These are phyloP conservation scores for Tulasnella sp. DNA, from an alignment of 768 basidiomycete genomes.

Conservation along the genomic window DNA sequence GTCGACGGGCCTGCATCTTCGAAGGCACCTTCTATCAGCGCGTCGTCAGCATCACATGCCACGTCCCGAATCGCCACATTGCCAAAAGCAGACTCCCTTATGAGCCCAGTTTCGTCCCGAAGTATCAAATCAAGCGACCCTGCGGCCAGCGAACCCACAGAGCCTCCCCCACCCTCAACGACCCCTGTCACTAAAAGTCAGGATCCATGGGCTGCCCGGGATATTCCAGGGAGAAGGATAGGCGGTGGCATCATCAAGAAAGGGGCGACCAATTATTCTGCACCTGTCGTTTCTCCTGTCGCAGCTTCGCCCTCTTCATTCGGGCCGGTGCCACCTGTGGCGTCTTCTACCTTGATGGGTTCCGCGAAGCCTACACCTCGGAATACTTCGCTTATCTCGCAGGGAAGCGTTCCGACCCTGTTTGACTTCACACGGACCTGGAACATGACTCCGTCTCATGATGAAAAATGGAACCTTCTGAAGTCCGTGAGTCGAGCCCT, in stretches of 20 bases:
- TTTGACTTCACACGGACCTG: constrained; percentile 56
- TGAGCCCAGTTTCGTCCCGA: constrained; percentile 20
- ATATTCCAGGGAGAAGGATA: constrained; percentile 30
- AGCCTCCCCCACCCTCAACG: background rate
- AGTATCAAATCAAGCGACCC: background rate
- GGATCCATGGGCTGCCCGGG: constrained; percentile 29
- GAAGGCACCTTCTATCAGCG: background rate
- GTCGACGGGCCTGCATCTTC: background rate
- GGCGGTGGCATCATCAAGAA: constrained; percentile 13
- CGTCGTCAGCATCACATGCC: too few species aligned
- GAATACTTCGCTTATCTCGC: constrained; percentile 13
- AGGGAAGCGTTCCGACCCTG: constrained; percentile 33
- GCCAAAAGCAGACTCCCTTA: constrained; percentile 4
- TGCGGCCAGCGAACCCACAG: constrained; percentile 13
- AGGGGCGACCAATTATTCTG: constrained; percentile 1
- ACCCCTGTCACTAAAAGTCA: constrained; percentile 3
- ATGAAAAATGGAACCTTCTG: constrained; percentile 48
- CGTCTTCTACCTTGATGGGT: constrained; percentile 1
- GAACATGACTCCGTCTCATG: constrained; percentile 33
- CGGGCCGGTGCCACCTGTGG: constrained; percentile 1
- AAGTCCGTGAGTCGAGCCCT: constrained; percentile 34
- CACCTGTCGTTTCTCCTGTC: background rate
- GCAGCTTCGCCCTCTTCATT: background rate
- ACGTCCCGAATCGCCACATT: too few species aligned
- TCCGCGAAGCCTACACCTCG: background rate